phyloP scores from a whole-genome alignment of 352 stramenopile genomes.

The Pythium grandisporangium region DNA sequence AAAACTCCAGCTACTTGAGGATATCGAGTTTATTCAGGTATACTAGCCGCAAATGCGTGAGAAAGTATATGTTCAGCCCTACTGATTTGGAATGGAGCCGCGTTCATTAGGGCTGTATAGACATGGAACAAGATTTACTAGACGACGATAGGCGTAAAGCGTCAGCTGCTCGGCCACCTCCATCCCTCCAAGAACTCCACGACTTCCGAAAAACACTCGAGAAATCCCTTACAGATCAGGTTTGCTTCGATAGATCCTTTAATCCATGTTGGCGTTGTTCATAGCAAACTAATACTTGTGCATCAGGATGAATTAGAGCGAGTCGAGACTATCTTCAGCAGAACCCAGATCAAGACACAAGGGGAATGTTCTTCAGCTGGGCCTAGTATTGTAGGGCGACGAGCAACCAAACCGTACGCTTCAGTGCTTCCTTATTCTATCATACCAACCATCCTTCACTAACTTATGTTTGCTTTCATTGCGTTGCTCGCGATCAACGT shows the following conservation, averaged over 20 bases:
- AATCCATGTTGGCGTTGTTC: no score
- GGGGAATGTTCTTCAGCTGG: no score
- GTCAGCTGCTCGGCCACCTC: conserved; percentile 17
- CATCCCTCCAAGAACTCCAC: conserved; percentile 54
- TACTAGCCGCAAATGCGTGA: background rate
- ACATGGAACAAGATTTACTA: conserved; percentile 82
- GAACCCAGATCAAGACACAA: conserved; percentile 6
- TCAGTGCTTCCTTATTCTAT: no score
- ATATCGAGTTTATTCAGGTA: conserved; percentile 83
- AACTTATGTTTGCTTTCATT: no score
- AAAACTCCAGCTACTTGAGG: conserved; percentile 51
- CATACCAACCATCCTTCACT: no score
- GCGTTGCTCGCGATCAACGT: no score
- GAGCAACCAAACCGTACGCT: no score
- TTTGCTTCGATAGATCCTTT: no score
- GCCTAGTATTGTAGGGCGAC: no score
- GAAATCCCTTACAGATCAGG: conserved; percentile 51
- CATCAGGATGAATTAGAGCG: conserved; percentile 7
- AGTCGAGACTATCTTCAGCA: conserved; percentile 9
- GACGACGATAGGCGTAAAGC: conserved; percentile 58
- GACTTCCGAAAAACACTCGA: conserved; percentile 49
- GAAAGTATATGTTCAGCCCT: no score
- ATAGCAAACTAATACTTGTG: no score
- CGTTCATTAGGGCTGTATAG: conserved; percentile 69
- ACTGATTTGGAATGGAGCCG: no score